Conservation (phyloP, 1,139 yeast genomes). For the Candida gigantensis region DNA sequence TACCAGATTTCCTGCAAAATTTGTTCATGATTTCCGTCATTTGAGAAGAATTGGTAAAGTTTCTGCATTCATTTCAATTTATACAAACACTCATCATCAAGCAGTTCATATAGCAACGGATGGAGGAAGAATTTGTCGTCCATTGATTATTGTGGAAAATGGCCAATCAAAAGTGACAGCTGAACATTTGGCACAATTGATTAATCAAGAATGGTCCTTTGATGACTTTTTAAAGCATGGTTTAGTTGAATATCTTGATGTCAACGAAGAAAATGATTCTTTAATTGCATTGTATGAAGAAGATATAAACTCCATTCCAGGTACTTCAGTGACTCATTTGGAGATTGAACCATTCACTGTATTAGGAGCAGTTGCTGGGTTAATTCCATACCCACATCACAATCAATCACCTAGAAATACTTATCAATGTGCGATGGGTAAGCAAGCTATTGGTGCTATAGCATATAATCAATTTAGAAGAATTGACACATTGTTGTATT, state of each 20-base stretch:
- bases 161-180: constrained; percentile 72
- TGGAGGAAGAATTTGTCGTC: constrained; percentile 98
- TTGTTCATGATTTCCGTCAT: constrained; percentile 74
- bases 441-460: constrained; percentile 98
- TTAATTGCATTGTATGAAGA: constrained; percentile 87
- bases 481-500: constrained; percentile 87
- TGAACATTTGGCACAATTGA: constrained; percentile 62
- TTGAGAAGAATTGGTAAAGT: constrained; percentile 84
- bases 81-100: constrained; percentile 82
- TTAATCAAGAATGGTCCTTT: constrained; percentile 73
- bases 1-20: constrained; percentile 79
- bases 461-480: constrained; percentile 95
- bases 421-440: constrained; percentile 99
- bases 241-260: constrained; percentile 92
- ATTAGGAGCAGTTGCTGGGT: constrained; percentile 96
- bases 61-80: constrained; percentile 88
- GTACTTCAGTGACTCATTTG: constrained; percentile 70
- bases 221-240: constrained; percentile 89
- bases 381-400: constrained; percentile 99
- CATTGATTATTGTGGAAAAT: constrained; percentile 78
- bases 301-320: constrained; percentile 28
- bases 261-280: constrained; percentile 95
- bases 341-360: constrained; percentile 97
- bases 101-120: constrained; percentile 98
- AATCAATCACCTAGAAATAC: constrained; percentile 98